Conservation (phyloP, 202 grass and related monocot species). For the Bolboschoenoplectus hybrid region DNA sequence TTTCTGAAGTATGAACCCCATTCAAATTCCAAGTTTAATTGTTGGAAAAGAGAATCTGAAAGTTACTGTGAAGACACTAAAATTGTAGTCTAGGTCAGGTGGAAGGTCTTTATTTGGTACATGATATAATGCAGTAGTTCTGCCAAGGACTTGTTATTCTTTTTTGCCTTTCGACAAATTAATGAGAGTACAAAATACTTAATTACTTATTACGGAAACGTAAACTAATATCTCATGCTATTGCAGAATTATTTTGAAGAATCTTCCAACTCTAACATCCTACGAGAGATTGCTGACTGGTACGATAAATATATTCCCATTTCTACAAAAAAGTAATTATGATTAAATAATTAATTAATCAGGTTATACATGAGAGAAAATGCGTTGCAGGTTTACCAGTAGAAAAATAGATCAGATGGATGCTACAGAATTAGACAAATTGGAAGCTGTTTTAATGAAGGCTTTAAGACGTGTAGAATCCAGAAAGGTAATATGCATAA, state of each 20-base stretch:
- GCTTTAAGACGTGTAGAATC: neutral
- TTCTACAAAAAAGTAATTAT: neutral
- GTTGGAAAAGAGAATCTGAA: neutral
- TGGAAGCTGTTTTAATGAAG: constrained; percentile 13
- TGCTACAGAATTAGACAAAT: constrained; percentile 5
- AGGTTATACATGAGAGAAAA: constrained; percentile 7
- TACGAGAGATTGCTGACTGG: constrained; percentile 24
- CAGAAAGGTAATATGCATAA: constrained; percentile 30
- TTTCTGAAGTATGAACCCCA: neutral
- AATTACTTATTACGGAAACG: neutral
- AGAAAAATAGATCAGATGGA: constrained; percentile 32
- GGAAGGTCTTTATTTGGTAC: neutral
- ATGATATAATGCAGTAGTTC: constrained; percentile 5
- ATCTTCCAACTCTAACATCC: constrained; percentile 19
- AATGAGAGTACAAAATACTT: neutral
- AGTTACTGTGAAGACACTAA: neutral
- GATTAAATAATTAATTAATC: neutral
- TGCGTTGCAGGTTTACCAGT: constrained; percentile 7
- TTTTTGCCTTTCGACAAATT: neutral
- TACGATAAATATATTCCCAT: constrained; percentile 15
- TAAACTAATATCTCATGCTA: constrained; percentile 17
- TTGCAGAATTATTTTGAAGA: constrained; percentile 32
- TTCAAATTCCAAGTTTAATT: neutral
- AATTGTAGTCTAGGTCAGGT: neutral
- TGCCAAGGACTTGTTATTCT: neutral